Percentiles rank a stretch among this genome's conserved stretches.
These are phyloP conservation scores for Nelumbo lutea DNA, from an alignment of 164 flowering plant genomes.

Conservation along the genomic window DNA sequence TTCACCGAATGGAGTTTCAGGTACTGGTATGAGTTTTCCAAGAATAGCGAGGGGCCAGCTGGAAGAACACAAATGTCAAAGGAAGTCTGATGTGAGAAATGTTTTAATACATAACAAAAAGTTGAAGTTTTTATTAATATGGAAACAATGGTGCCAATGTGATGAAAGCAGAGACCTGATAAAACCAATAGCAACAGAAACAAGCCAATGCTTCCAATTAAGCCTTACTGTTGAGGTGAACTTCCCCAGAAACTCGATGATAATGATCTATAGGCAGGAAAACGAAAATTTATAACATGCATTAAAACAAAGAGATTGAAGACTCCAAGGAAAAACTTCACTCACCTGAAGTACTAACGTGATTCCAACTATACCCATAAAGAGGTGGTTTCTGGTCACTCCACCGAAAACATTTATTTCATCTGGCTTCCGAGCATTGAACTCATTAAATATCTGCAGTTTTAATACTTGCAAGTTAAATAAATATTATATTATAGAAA, in stretches of 20 bases:
- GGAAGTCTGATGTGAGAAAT: background rate
- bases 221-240: slow-evolving; percentile 63
- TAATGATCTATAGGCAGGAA: slow-evolving; percentile 43
- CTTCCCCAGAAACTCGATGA: slow-evolving; percentile 74
- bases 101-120: background rate
- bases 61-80: background rate
- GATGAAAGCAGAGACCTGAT: slow-evolving; percentile 52
- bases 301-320: background rate
- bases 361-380: slow-evolving; percentile 60
- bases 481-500: no score
- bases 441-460: slow-evolving; percentile 79
- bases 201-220: slow-evolving; percentile 65
- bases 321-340: background rate
- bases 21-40: slow-evolving; percentile 85
- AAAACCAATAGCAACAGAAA: slow-evolving; percentile 53
- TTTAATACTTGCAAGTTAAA: no score
- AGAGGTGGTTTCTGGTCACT: slow-evolving; percentile 61
- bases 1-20: slow-evolving; percentile 49
- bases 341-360: slow-evolving; percentile 79
- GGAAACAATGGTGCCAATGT: background rate
- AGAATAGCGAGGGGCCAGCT: slow-evolving; percentile 91
- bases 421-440: slow-evolving; percentile 95
- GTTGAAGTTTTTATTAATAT: background rate
- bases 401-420: slow-evolving; percentile 72
- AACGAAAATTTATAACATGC: background rate